These are phyloP conservation scores for Begonia loranthoides DNA, from an alignment of 306 rosid genomes.

Conservation along the genomic window DNA sequence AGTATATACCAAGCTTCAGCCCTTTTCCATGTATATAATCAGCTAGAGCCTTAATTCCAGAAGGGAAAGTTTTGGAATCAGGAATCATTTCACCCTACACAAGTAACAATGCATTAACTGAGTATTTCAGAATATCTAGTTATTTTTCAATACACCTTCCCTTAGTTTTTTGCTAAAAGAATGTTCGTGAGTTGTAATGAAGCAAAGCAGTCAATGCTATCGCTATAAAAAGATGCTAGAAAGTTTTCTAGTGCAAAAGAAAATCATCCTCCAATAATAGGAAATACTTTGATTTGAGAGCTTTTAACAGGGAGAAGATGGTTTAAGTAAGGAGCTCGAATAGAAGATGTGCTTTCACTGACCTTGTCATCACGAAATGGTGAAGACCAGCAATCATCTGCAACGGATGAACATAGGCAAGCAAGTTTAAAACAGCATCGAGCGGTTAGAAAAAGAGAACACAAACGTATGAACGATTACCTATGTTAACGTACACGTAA, in stretches of 20 bases:
- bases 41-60: constrained; percentile 86
- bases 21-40: constrained; percentile 79
- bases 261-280: too few species aligned
- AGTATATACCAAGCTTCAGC: constrained; percentile 88
- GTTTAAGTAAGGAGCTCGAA: too few species aligned
- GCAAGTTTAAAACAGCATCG: constrained; percentile 8
- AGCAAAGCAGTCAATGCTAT: too few species aligned
- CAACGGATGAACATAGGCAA: background rate
- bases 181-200: background rate
- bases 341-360: too few species aligned
- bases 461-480: constrained; percentile 21
- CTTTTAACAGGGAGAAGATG: too few species aligned
- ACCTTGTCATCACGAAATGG: background rate
- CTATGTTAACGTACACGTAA: constrained; percentile 70
- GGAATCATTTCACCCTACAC: constrained; percentile 66
- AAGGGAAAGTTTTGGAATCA: constrained; percentile 59
- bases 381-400: constrained; percentile 95
- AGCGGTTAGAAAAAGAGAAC: constrained; percentile 6
- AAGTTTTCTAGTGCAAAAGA: too few species aligned
- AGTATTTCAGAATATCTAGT: constrained; percentile 8
- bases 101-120: constrained; percentile 19
- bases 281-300: too few species aligned
- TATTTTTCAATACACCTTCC: background rate
- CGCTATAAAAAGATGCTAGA: too few species aligned
- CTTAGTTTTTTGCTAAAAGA: background rate